These are phyloP conservation scores for Sporopachydermia quercuum DNA, from an alignment of 805 yeast species.

Conservation along the genomic window DNA sequence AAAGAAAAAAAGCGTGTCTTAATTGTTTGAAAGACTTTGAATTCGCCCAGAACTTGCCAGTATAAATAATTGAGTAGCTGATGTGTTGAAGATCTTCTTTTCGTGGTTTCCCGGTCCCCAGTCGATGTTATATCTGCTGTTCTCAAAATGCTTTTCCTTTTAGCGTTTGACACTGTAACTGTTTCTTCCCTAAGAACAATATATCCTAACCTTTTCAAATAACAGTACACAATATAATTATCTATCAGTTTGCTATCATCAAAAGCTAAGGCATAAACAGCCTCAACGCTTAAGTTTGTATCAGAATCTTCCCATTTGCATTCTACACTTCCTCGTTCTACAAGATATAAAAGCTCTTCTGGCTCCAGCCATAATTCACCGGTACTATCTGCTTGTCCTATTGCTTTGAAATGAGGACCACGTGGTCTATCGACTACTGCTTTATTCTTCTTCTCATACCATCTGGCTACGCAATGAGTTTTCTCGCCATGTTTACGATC, in stretches of 20 bases:
- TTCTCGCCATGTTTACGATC: constrained; percentile 24
- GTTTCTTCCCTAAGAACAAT: constrained; percentile 28
- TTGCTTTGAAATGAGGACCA: constrained; percentile 60
- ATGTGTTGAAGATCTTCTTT: no score
- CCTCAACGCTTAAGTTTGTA: constrained; percentile 26
- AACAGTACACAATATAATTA: constrained; percentile 51
- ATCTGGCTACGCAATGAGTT: constrained; percentile 37
- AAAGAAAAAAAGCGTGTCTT: no score
- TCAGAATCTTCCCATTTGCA: constrained; percentile 18
- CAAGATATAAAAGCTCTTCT: constrained; percentile 62
- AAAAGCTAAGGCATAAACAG: constrained; percentile 41
- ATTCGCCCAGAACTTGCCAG: constrained; percentile 1
- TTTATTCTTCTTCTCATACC: constrained; percentile 18
- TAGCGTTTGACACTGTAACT: no score
- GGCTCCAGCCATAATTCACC: constrained; percentile 38
- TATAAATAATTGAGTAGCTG: no score
- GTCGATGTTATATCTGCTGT: no score
- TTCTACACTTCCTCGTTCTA: constrained; percentile 62
- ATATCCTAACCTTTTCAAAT: constrained; percentile 68
- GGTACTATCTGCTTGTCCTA: constrained; percentile 43
- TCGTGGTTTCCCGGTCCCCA: no score
- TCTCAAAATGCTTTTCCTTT: no score
- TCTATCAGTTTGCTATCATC: constrained; percentile 29
- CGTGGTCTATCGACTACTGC: constrained; percentile 35
- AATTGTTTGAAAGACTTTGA: background rate